Conservation (phyloP, 768 basidiomycete species). For the Boletales sp. region DNA sequence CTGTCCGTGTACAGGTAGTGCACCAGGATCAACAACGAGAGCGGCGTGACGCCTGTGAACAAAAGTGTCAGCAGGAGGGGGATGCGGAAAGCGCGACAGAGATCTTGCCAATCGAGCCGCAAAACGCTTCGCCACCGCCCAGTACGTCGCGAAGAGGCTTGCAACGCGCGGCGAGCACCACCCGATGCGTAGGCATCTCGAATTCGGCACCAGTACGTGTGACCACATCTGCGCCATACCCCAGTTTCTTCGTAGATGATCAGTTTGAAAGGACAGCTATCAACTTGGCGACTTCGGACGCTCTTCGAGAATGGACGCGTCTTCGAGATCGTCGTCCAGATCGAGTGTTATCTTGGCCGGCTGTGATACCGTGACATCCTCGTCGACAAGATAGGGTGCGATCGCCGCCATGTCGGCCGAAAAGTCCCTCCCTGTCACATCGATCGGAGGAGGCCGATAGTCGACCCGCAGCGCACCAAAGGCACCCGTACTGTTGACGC, state of each 20-base stretch:
- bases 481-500: conserved; percentile 82
- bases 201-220: conserved; percentile 43
- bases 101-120: conserved; percentile 29
- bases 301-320: conserved; percentile 36
- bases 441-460: conserved; percentile 54
- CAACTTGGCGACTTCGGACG: conserved; percentile 28
- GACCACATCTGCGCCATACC: conserved; percentile 62
- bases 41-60: conserved; percentile 55
- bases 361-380: not conserved
- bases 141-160: conserved; percentile 43
- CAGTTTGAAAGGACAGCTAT: conserved; percentile 6
- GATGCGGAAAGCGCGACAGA: conserved; percentile 21
- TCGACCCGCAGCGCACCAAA: conserved; percentile 84
- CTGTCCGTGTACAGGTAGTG: conserved; percentile 89
- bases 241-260: conserved; percentile 14
- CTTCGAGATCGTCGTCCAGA: conserved; percentile 39
- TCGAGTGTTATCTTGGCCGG: not conserved
- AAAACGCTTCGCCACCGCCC: conserved; percentile 25
- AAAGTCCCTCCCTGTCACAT: conserved; percentile 51
- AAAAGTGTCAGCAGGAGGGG: conserved; percentile 12
- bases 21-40: conserved; percentile 72
- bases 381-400: conserved; percentile 49
- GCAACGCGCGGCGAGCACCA: conserved; percentile 63
- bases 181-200: conserved; percentile 59
- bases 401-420: conserved; percentile 63